Conservation (phyloP, 805 yeast species). For the Wickerhamiella sergipiensis region DNA sequence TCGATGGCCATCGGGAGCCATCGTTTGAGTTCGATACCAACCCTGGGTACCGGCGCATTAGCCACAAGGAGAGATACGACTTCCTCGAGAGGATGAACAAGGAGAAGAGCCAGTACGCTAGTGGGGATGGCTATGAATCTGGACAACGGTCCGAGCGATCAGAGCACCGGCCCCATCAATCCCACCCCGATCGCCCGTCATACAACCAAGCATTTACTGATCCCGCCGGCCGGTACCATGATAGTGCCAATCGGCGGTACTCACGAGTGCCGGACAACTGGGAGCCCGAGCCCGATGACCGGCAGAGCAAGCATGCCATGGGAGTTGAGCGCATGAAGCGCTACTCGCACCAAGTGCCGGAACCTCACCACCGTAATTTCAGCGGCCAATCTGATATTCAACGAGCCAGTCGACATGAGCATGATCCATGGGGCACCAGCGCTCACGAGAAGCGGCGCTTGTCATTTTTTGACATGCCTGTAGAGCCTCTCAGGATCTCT, state of each 20-base stretch:
- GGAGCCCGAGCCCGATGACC: not conserved
- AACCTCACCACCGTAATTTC: not conserved
- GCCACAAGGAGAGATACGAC: not conserved
- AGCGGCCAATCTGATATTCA: not conserved
- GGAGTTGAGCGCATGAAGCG: not conserved
- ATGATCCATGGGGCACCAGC: not conserved
- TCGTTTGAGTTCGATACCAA: not conserved
- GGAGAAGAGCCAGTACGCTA: not conserved
- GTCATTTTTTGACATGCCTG: not conserved
- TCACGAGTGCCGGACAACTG: slow-evolving; percentile 1
- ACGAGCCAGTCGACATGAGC: not conserved
- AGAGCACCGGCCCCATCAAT: too few species aligned
- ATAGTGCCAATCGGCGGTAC: not conserved
- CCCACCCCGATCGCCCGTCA: not conserved
- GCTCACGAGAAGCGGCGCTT: not conserved
- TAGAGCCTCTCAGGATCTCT: not conserved
- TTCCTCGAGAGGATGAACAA: not conserved
- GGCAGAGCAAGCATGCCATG: not conserved
- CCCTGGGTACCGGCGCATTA: not conserved
- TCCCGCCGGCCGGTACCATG: not conserved
- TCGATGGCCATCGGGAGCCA: not conserved
- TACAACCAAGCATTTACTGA: not conserved
- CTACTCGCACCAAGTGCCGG: not conserved
- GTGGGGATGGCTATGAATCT: too few species aligned
- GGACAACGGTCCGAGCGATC: too few species aligned